Percentiles rank a stretch among this genome's conserved stretches.
phyloP scores from a whole-genome alignment of 139 green algal genomes.

The Chlorella sp. region DNA sequence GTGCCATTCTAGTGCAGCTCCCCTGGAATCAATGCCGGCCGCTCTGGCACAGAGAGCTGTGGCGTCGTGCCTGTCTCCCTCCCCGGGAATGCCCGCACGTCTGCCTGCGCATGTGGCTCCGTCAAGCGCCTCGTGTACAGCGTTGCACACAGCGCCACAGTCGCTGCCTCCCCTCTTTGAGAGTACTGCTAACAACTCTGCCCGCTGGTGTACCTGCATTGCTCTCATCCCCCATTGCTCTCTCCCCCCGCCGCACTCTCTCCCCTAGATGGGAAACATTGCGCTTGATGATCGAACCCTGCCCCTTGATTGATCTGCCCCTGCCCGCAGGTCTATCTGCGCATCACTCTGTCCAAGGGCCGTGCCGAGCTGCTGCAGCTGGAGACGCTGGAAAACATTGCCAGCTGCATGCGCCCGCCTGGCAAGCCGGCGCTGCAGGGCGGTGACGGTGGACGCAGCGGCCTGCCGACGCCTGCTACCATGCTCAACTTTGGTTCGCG shows the following conservation, averaged over 20 bases:
- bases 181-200: not conserved
- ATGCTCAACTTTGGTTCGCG: not conserved
- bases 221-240: no score
- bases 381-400: slow-evolving; percentile 23
- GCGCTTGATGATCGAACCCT: not conserved
- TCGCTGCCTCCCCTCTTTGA: no score
- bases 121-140: no score
- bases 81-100: no score
- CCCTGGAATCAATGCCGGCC: no score
- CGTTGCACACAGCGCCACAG: no score
- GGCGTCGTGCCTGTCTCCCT: no score
- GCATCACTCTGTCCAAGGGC: slow-evolving; percentile 16
- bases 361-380: slow-evolving; percentile 29
- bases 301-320: not conserved
- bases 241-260: not conserved
- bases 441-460: not conserved
- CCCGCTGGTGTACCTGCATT: not conserved
- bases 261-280: not conserved
- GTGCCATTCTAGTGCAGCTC: no score
- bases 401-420: not conserved
- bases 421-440: not conserved
- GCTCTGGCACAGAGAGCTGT: no score
- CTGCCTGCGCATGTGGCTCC: no score
- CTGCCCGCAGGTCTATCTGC: slow-evolving; percentile 9
- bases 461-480: not conserved